phyloP scores from a whole-genome alignment of 1,284 basidiomycete species.

The Cryptococcus sp. region DNA sequence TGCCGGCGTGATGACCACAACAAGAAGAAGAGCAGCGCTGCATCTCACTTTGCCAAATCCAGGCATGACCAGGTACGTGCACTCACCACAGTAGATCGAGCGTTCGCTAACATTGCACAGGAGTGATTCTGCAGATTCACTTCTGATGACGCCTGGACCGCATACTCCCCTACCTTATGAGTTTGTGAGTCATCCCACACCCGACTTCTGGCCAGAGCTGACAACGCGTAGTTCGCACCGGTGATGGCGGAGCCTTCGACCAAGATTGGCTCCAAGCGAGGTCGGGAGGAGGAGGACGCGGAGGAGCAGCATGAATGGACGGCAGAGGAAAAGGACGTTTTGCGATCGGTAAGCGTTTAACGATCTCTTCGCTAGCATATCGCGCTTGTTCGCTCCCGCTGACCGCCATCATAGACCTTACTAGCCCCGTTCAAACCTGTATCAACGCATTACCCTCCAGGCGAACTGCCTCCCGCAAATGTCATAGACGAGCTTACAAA shows the following conservation, averaged over 20 bases:
- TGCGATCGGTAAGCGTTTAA: conserved; percentile 34
- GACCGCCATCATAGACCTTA: conserved; percentile 10
- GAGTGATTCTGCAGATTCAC: conserved; percentile 16
- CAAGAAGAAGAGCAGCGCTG: no score
- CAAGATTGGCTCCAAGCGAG: conserved; percentile 21
- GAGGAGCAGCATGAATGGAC: conserved; percentile 36
- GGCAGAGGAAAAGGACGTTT: conserved; percentile 36
- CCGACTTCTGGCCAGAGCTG: not conserved
- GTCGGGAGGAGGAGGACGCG: conserved; percentile 19
- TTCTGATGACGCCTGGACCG: conserved; percentile 32
- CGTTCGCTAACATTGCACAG: not conserved
- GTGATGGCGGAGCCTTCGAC: no score
- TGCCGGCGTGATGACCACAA: no score
- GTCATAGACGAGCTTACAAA: conserved; percentile 48
- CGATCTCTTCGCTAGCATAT: not conserved
- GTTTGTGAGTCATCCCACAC: conserved; percentile 5
- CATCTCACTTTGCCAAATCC: no score
- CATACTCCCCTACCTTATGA: conserved; percentile 38
- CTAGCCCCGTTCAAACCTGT: conserved; percentile 42
- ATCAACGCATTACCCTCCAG: conserved; percentile 43
- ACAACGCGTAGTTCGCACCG: conserved; percentile 3
- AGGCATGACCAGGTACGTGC: no score
- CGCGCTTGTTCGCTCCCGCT: not conserved
- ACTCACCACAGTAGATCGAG: no score
- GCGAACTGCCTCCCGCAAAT: conserved; percentile 43